These are phyloP conservation scores for Populus tomentosa DNA, from an alignment of 441 rosid species.

Conservation along the genomic window DNA sequence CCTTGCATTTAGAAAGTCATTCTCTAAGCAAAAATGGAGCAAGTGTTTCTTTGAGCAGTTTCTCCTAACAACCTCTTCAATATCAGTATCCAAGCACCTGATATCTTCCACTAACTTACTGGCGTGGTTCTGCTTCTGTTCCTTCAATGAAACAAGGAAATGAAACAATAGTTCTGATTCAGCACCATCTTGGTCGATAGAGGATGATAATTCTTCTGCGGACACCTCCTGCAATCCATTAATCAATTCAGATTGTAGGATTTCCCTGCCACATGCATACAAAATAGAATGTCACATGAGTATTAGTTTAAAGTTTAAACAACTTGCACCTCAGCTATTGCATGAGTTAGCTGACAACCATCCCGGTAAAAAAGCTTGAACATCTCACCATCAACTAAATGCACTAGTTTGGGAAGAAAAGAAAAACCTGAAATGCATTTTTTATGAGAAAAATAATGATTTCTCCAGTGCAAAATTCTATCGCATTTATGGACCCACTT, in stretches of 20 bases:
- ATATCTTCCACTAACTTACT: constrained; percentile 59
- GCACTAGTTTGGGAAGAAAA: neutral
- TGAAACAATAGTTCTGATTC: constrained; percentile 81
- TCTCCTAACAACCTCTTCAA: constrained; percentile 70
- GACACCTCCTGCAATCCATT: constrained; percentile 55
- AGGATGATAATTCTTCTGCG: constrained; percentile 51
- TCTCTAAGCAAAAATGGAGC: constrained; percentile 12
- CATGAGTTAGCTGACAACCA: neutral
- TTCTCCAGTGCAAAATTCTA: neutral
- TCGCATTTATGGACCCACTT: neutral
- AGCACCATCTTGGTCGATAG: constrained; percentile 64
- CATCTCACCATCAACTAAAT: neutral
- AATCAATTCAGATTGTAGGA: constrained; percentile 76
- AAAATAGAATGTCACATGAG: constrained; percentile 1
- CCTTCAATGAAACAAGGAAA: constrained; percentile 65
- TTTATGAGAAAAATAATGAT: neutral
- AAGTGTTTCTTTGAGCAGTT: constrained; percentile 29
- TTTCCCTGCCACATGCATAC: constrained; percentile 62
- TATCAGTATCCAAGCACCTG: constrained; percentile 64
- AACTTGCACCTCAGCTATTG: constrained; percentile 7
- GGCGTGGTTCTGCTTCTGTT: constrained; percentile 69
- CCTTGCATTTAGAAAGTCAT: constrained; percentile 16
- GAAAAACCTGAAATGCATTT: neutral
- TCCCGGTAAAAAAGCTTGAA: neutral
- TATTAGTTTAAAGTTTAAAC: neutral